phyloP scores from a whole-genome alignment of 345 rosid genomes.

The Diplotaxis tenuifolia region DNA sequence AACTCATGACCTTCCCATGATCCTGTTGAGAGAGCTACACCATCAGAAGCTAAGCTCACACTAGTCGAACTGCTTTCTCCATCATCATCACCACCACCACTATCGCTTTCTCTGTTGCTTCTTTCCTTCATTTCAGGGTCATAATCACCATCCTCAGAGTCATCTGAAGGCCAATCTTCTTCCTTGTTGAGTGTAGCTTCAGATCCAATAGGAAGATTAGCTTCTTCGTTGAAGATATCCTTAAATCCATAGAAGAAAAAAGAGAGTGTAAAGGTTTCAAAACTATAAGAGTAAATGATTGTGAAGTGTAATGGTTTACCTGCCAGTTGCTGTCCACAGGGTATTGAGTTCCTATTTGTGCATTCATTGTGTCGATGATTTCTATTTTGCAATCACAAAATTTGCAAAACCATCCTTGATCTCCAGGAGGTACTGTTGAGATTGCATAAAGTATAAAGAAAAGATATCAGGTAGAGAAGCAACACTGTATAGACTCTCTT shows the following conservation, averaged over 20 bases:
- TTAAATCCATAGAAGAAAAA: conserved; percentile 32
- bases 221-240: conserved; percentile 92
- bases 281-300: background rate
- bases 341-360: conserved; percentile 79
- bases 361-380: conserved; percentile 87
- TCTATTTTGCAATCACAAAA: conserved; percentile 89
- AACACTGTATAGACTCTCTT: background rate
- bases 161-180: conserved; percentile 97
- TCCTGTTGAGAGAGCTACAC: conserved; percentile 50
- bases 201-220: conserved; percentile 57
- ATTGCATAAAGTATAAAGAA: conserved; percentile 18
- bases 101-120: conserved; percentile 33
- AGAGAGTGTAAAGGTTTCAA: conserved; percentile 21
- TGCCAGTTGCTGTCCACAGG: conserved; percentile 72
- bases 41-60: conserved; percentile 79
- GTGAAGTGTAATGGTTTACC: conserved; percentile 43
- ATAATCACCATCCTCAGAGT: conserved; percentile 87
- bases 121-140: conserved; percentile 67
- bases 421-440: conserved; percentile 88
- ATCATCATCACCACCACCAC: conserved; percentile 49
- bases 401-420: conserved; percentile 96
- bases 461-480: conserved; percentile 1
- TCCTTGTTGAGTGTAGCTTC: conserved; percentile 53
- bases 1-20: conserved; percentile 43
- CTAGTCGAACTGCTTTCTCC: conserved; percentile 59